phyloP scores from a whole-genome alignment of 2,329 filamentous ascomycete genomes.

The Hymenoscyphus repandus region DNA sequence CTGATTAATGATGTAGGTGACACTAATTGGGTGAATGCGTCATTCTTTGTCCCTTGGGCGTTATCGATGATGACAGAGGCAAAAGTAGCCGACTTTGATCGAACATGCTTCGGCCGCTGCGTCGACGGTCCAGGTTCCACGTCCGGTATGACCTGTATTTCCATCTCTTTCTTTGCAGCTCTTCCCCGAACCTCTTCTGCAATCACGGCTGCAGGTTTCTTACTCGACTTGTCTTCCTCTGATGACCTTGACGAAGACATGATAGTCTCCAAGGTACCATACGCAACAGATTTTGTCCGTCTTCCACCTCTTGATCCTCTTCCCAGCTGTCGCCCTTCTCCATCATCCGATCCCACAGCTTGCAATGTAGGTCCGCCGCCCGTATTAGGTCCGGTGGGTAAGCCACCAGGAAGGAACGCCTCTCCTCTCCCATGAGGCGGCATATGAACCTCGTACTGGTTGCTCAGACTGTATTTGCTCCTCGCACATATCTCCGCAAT shows the following conservation, averaged over 20 bases:
- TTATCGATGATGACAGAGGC: slow-evolving; percentile 40
- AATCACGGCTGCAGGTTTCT: slow-evolving; percentile 49
- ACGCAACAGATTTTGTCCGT: slow-evolving; percentile 37
- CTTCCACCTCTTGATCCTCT: slow-evolving; percentile 23
- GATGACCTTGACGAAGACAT: slow-evolving; percentile 62
- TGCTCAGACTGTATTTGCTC: slow-evolving; percentile 59
- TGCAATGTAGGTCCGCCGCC: slow-evolving; percentile 50
- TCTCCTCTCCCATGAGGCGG: slow-evolving; percentile 55
- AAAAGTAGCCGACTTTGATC: slow-evolving; percentile 40
- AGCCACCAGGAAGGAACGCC: slow-evolving; percentile 36
- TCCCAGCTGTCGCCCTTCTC: slow-evolving; percentile 33
- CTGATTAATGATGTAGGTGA: slow-evolving; percentile 44
- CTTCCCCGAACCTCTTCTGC: slow-evolving; percentile 49
- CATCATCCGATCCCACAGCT: slow-evolving; percentile 52
- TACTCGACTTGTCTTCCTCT: slow-evolving; percentile 56
- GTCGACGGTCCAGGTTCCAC: slow-evolving; percentile 13
- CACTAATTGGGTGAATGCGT: slow-evolving; percentile 30
- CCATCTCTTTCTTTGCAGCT: slow-evolving; percentile 33
- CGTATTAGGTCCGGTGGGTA: slow-evolving; percentile 20
- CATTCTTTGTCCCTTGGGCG: slow-evolving; percentile 28
- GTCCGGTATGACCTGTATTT: slow-evolving; percentile 6
- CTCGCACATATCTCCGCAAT: slow-evolving; percentile 64
- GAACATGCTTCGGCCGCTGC: slow-evolving; percentile 21
- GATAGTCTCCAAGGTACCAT: slow-evolving; percentile 61
- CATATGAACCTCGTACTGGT: slow-evolving; percentile 63